These are phyloP conservation scores for Knufia petricola DNA, from an alignment of 2,329 filamentous ascomycete species.

Conservation along the genomic window DNA sequence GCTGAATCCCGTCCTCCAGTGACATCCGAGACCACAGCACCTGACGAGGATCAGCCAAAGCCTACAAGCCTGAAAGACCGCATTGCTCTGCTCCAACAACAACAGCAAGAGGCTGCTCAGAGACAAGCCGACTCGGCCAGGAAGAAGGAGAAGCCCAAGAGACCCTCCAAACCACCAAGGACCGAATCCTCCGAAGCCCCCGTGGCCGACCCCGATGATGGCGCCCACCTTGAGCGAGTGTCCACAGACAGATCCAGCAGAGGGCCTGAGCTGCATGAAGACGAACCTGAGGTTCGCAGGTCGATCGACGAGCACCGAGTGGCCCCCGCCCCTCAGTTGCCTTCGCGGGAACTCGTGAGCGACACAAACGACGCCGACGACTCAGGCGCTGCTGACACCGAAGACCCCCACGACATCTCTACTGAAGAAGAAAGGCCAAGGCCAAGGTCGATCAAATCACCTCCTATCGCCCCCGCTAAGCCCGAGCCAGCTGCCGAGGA, in stretches of 20 bases:
- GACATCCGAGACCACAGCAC: conserved; percentile 26
- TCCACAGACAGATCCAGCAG: conserved; percentile 26
- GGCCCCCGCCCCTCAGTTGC: conserved; percentile 22
- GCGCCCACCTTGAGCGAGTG: conserved; percentile 18
- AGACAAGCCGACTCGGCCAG: conserved; percentile 66
- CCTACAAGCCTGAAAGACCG: conserved; percentile 89
- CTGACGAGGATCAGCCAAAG: conserved; percentile 71
- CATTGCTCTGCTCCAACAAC: conserved; percentile 85
- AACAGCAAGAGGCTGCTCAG: conserved; percentile 81
- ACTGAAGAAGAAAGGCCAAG: conserved; percentile 63
- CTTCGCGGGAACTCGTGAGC: conserved; percentile 46
- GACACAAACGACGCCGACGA: conserved; percentile 58
- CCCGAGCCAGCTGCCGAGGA: conserved; percentile 35
- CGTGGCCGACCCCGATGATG: conserved; percentile 14
- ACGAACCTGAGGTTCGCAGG: conserved; percentile 25
- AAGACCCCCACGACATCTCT: conserved; percentile 52
- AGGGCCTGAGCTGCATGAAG: conserved; percentile 25
- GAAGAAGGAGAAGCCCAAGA: conserved; percentile 84
- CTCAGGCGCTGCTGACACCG: conserved; percentile 53
- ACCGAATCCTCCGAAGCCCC: conserved; percentile 35
- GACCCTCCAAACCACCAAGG: conserved; percentile 60
- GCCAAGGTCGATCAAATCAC: conserved; percentile 34
- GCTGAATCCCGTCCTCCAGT: conserved; percentile 13
- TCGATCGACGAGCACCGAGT: conserved; percentile 3
- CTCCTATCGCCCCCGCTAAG: conserved; percentile 5